Base-by-base conservation (phyloP, 1,139 yeast species). In the Casaregolazyma suthepensis region DNA sequence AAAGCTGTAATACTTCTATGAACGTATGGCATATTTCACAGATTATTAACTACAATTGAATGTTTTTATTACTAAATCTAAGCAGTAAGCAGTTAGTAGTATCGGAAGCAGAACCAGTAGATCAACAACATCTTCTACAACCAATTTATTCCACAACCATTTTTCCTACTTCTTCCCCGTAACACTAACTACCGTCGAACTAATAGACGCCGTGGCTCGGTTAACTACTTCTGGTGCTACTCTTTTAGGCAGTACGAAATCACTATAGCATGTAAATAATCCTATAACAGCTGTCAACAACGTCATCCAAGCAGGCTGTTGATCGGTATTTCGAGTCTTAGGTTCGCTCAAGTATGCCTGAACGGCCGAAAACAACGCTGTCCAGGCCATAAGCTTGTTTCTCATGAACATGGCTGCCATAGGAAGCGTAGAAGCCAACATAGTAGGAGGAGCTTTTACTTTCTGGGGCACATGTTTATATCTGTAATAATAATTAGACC, bases 321-420 rank as follows among this genome's bases (percentile, higher is more conserved):
- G 49, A 19, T 61, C 66, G 15, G 40, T 7, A 5, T 59, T 46
- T 43, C 57, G 54, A 37, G 74, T 68, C 54, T 65, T 65, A 48
- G 85, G 82, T 65, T 79, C 78, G 66, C 77, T 77, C 63, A 80
- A 71, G 65, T 66, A 79, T 3, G 77, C 63, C 64, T 79, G 83
- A 26, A 80, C 59, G 9, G 83, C 73, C 52, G 80, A 71, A 65
- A 80, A 80, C 49, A 80, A 65, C 15, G 83, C 71, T 3, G 81
- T 71, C 84, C 84, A 80, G n/a, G 83, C 74, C 61, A 80, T 71
- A 66, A 80, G 66, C 63, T 69, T 69, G 60, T 72, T 70, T 55
- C 76, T 67, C 71, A 76, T 67, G 63, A 76, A 76, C 85, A 81
- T 81, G 57, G 85, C 85, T 5, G 83, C 84, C 81, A 81, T 77